Evolutionary conservation across 495 filamentous ascomycete species (phyloP), one percentile per base, ranked within the genome.

Genomic region (Penicillium diatomitis): DNA sequence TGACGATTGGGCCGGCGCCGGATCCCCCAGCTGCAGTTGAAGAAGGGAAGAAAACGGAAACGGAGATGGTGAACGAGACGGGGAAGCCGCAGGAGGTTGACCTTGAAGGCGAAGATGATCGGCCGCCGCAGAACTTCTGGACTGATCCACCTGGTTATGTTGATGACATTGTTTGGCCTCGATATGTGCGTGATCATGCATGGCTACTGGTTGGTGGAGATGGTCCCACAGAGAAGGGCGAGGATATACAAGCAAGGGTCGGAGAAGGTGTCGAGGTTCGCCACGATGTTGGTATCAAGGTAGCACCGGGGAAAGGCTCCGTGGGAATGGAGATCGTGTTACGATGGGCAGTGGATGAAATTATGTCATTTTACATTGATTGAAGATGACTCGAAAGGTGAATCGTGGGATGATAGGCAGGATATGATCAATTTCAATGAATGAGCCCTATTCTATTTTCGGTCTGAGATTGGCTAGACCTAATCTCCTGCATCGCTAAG

Each of bases 111-210:
- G 66, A 69, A 41, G 66, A 67, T 58, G 66, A 71, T 58, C 58
- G 61, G 8, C 60, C 71, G 9, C 64, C 80, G 7, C 79, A 81
- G 63, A 90, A 90, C 10, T 96, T 95, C 70, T 98, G 91, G 92
- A 75, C 79, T 12, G 92, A 98, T 63, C 92, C 92, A 2, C 86
- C 86, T 1, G 90, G 87, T 0, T 98, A 96, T 66, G 89, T 96
- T 40, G 92, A 98, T 56, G 77, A 85, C 67, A 77, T 98, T 48
- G 92, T 98, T 3, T 98, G 92, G 92, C 90, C 90, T 30, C 86
- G 89, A 51, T 97, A 95, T 63, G 87, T 85, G 20, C 70, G 73
- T 54, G 77, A 85, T 62, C 89, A 97, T 70, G 63, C 69, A 47
- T 88, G 83, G 70, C 66, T 96, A 54, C 86, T 96, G 63, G 55